These are phyloP conservation scores for Metschnikowia corniflorae DNA, from an alignment of 805 yeast species.

Conservation along the genomic window DNA sequence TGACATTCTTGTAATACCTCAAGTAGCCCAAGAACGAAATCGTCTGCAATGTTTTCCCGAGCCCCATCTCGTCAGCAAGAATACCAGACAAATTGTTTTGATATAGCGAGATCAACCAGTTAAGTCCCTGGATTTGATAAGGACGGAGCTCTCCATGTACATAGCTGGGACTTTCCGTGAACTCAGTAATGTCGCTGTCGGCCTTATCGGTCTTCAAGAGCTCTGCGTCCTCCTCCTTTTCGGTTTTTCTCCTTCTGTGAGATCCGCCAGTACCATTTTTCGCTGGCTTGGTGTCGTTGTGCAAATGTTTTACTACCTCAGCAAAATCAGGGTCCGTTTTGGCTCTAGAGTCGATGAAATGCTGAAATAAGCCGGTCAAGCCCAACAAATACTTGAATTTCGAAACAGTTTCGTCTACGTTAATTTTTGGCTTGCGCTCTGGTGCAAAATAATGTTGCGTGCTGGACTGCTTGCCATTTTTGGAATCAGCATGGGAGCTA, in stretches of 20 bases:
- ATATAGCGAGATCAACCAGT: slow-evolving; percentile 69
- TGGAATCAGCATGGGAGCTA: not conserved
- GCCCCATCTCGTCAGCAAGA: slow-evolving; percentile 83
- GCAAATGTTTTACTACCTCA: slow-evolving; percentile 46
- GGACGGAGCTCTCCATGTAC: slow-evolving; percentile 61
- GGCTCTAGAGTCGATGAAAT: slow-evolving; percentile 65
- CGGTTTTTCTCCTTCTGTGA: slow-evolving; percentile 63
- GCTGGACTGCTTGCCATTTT: not conserved
- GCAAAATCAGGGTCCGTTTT: slow-evolving; percentile 55
- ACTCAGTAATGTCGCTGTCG: slow-evolving; percentile 37
- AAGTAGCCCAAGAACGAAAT: slow-evolving; percentile 72
- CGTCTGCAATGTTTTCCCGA: slow-evolving; percentile 79
- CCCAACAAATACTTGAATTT: slow-evolving; percentile 66
- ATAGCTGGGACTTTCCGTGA: slow-evolving; percentile 49
- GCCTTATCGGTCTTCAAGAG: slow-evolving; percentile 54
- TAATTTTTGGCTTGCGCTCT: slow-evolving; percentile 39
- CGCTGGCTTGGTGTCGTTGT: slow-evolving; percentile 14
- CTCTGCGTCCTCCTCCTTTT: slow-evolving; percentile 76
- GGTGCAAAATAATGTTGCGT: slow-evolving; percentile 29
- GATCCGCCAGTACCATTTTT: slow-evolving; percentile 14
- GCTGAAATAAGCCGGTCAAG: slow-evolving; percentile 61
- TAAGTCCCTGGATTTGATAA: slow-evolving; percentile 76
- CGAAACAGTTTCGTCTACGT: slow-evolving; percentile 57
- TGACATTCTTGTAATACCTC: slow-evolving; percentile 53
- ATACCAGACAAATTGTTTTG: slow-evolving; percentile 71